Evolutionary conservation across 495 filamentous ascomycete genomes (phyloP).

Genomic region (Rhizodiscina lignyota): DNA sequence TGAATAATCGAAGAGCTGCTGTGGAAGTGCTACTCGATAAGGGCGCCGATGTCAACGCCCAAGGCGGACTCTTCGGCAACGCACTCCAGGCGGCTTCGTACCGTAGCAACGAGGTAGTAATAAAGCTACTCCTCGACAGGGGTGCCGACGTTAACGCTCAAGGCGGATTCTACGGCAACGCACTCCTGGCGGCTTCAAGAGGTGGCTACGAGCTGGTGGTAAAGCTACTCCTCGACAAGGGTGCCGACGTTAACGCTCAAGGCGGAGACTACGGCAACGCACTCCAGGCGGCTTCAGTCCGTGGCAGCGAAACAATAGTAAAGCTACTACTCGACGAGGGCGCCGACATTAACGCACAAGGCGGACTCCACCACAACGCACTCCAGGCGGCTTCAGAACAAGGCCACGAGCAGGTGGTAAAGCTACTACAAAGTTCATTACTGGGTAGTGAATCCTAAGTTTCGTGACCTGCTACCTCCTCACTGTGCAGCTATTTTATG

Average conservation of each 20-base stretch:
- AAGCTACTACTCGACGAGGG: conserved; percentile 4
- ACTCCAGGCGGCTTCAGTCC: background rate
- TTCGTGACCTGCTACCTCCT: too few species aligned
- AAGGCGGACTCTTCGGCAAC: conserved; percentile 3
- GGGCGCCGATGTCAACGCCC: too few species aligned
- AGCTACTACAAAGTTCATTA: too few species aligned
- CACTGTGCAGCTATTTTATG: too few species aligned
- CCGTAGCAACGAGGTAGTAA: background rate
- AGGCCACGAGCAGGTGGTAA: conserved; percentile 1
- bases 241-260: conserved; percentile 3
- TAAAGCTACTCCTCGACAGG: conserved; percentile 4
- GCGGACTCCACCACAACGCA: too few species aligned
- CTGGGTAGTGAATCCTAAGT: too few species aligned
- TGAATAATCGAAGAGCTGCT: background rate
- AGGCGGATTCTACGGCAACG: conserved; percentile 6
- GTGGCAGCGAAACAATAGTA: background rate
- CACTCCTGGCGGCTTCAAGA: conserved; percentile 4
- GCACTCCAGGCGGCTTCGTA: conserved; percentile 2
- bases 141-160: too few species aligned
- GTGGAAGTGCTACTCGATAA: conserved; percentile 1
- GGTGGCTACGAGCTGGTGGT: conserved; percentile 2
- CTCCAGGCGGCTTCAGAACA: conserved; percentile 3
- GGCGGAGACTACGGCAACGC: too few species aligned
- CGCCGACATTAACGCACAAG: too few species aligned
- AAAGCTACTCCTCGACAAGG: conserved; percentile 4